Base-by-base conservation (phyloP, 73 alveolate genomes). In the Paramecium caudatum region DNA sequence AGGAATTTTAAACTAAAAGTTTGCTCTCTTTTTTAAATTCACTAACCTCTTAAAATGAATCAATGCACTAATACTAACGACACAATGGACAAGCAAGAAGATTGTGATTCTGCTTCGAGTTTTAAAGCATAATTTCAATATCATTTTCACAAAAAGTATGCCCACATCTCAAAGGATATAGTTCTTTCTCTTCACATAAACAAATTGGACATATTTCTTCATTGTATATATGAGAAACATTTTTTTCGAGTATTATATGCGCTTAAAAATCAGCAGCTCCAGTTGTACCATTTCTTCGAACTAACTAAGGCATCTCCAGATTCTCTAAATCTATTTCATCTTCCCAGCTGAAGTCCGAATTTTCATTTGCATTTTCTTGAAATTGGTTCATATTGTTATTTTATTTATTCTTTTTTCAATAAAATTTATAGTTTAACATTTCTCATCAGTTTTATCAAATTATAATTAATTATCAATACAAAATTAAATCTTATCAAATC, bases 141-240 rank as follows among this genome's bases (percentile, higher is more conserved):
- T 65, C 83, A 15, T 65, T 7, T 15, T 65, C 5, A 12, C 83
- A 65, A 65, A 65, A 65, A 1, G 55, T 32, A 65, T 65, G 83
- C 10, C 83, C 83, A 15, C 83, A 65, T 10, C 5, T 25, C 47
- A 65, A 15, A 2, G 83, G 83, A 15, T 33, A 30, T 6, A 55
- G 25, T 13, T 65, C 27, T 33, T 30, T 49, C 12, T 65, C 55
- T 33, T 65, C 83, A 65, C 83, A 13, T 65, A 65, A 65, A 65
- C 83, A 65, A n/a, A 65, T 65, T 5, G 83, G 83, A 30, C 83
- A 65, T 10, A 30, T 27, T 10, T 12, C 47, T 12, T 65, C 47
- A 32, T 30, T 65, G 15, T 0, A 65, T 4, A 32, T 65, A 32
- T 65, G 27, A n/a, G 27, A 46, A 2, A 32, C 1, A 8, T 10